Evolutionary conservation across 225 moss, liverwort and hornwort species (phyloP), one percentile per base, ranked within the genome.

Genomic region (Marchantia polymorpha): DNA sequence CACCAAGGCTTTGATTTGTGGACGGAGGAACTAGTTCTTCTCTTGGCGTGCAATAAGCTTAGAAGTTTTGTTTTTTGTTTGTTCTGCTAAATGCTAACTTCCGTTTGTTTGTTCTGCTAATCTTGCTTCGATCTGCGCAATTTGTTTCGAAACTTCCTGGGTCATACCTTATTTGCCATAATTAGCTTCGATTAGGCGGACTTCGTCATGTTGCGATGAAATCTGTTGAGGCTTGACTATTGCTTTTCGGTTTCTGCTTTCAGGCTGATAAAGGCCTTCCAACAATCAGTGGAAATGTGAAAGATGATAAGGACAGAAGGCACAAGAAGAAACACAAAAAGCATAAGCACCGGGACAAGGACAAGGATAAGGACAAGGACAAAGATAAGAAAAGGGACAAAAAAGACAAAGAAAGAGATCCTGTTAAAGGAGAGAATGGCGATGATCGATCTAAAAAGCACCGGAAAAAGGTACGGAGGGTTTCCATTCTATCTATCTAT

Each of bases 301-400:
- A 86, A 75, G 77, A 86, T 23, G 86, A 86, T 52, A 86, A 83
- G 55, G 86, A 86, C 20, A 77, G 82, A 80, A 86, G 83, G 79
- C 79, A 82, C 25, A 81, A 81, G 66, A 87, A 87, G 74, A 87
- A 87, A 52, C 87, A 87, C 73, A 87, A 84, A 25, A 87, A 84
- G 19, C 81, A 87, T 52, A 83, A 82, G 81, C 84, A 82, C 69
- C 39, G 74, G 77, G 72, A 87, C 29, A 84, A 82, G 48, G 84
- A 84, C 13, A 64, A 73, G 30, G 83, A 86, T 68, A 80, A 77
- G 81, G n/a, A n/a, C 27, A 76, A 76, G 19, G 76, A 69, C 25
- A 83, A 81, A 15, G 78, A 84, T 51, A 66, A 82, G 25, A 39
- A 39, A 39, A 39, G 39, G 5, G 39, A 39, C 39, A 39, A 39